Percentiles rank a stretch among this genome's conserved stretches.
These are phyloP conservation scores for Solanum arcanum DNA, from an alignment of 257 asterid genomes.

Conservation along the genomic window DNA sequence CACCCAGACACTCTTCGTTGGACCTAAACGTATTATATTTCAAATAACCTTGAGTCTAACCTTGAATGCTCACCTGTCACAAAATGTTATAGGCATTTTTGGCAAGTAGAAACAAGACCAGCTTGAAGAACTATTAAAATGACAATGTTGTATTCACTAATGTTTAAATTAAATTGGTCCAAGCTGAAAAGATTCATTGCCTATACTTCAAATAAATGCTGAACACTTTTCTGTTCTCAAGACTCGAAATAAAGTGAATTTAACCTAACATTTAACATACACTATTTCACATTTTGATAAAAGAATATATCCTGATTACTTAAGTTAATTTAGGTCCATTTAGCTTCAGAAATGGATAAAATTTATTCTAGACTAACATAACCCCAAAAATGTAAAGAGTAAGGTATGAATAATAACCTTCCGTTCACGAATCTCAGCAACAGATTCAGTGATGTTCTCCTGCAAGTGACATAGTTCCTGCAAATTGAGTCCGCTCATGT, in stretches of 20 bases:
- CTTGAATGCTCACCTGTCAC: background rate
- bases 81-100: background rate
- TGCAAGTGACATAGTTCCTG: constrained; percentile 14
- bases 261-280: background rate
- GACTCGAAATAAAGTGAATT: background rate
- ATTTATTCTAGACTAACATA: background rate
- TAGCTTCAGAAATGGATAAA: background rate
- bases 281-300: background rate
- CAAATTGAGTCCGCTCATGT: constrained; percentile 23
- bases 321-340: background rate
- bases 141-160: background rate
- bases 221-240: background rate
- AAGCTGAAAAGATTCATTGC: background rate
- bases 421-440: constrained; percentile 17
- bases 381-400: background rate
- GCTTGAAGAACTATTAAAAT: background rate
- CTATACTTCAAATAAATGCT: background rate
- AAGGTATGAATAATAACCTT: constrained; percentile 2
- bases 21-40: background rate
- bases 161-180: background rate
- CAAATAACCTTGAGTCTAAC: background rate
- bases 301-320: background rate
- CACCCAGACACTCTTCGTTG: background rate
- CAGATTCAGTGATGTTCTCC: constrained; percentile 10
- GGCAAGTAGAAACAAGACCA: background rate